phyloP scores from a whole-genome alignment of 148 eudicot species.

The Heliosperma pusillum region DNA sequence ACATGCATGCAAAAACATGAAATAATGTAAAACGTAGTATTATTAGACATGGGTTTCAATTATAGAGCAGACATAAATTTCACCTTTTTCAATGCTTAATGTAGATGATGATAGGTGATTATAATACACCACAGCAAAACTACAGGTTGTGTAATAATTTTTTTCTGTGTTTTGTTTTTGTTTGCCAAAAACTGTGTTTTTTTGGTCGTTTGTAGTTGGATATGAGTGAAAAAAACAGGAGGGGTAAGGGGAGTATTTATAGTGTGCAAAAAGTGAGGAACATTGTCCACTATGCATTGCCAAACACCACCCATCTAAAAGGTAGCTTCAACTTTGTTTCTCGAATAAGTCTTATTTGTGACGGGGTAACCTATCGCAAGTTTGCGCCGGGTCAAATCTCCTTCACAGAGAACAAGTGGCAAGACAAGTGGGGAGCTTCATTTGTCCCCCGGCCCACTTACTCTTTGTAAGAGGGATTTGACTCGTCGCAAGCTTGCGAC shows the following conservation, averaged over 20 bases:
- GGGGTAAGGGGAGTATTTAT: constrained; percentile 44
- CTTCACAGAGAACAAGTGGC: no score
- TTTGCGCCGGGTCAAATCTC: no score
- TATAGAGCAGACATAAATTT: constrained; percentile 14
- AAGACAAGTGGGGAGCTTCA: no score
- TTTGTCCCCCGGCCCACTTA: no score
- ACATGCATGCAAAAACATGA: constrained; percentile 30
- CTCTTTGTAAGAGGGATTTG: no score
- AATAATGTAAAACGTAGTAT: neutral
- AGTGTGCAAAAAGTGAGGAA: constrained; percentile 35
- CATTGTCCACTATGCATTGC: constrained; percentile 32
- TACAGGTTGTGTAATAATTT: constrained; percentile 17
- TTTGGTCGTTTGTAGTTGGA: constrained; percentile 2
- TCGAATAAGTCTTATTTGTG: no score
- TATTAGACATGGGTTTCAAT: constrained; percentile 17
- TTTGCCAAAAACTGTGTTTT: neutral
- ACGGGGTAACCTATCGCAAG: no score
- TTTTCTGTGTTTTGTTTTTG: neutral
- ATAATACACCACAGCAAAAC: neutral
- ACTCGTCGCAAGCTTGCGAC: no score
- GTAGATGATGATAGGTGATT: neutral
- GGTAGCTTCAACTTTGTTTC: neutral
- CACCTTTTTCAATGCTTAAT: neutral
- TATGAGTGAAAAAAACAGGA: constrained; percentile 23
- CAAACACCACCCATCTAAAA: constrained; percentile 35